phyloP scores from a whole-genome alignment of 495 filamentous ascomycete genomes.

The Podospora didyma region DNA sequence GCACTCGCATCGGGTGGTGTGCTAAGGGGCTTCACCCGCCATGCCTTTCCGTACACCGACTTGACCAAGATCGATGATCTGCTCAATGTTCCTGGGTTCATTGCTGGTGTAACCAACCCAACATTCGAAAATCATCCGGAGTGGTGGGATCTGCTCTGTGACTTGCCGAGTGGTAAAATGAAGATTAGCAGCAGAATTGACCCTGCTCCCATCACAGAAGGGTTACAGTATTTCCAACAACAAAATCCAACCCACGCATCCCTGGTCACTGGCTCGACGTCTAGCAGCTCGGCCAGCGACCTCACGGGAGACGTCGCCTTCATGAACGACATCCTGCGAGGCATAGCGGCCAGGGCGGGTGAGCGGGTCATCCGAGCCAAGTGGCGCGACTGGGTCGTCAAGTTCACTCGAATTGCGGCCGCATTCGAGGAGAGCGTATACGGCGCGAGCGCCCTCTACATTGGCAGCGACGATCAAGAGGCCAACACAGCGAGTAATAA shows the following conservation, averaged over 20 bases:
- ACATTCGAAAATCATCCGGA: slow-evolving; percentile 91
- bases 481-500: slow-evolving; percentile 48
- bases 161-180: slow-evolving; percentile 86
- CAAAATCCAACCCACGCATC: slow-evolving; percentile 58
- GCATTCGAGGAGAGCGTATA: slow-evolving; percentile 95
- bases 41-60: slow-evolving; percentile 98
- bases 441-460: slow-evolving; percentile 84
- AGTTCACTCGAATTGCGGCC: slow-evolving; percentile 86
- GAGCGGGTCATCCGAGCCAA: slow-evolving; percentile 86
- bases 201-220: slow-evolving; percentile 70
- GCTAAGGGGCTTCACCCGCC: slow-evolving; percentile 90
- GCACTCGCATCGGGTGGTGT: slow-evolving; percentile 91
- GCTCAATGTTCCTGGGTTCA: slow-evolving; percentile 91
- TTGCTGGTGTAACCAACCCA: slow-evolving; percentile 96
- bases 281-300: slow-evolving; percentile 41
- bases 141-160: slow-evolving; percentile 98
- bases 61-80: slow-evolving; percentile 97
- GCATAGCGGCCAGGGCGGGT: slow-evolving; percentile 80
- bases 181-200: slow-evolving; percentile 87
- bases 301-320: slow-evolving; percentile 86
- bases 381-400: slow-evolving; percentile 84
- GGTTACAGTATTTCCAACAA: slow-evolving; percentile 79
- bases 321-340: slow-evolving; percentile 77
- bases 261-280: slow-evolving; percentile 40
- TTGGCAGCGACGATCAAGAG: slow-evolving; percentile 70